Conservation (phyloP, 371 early-diverging fungal species). For the Zopfochytrium polystomum region DNA sequence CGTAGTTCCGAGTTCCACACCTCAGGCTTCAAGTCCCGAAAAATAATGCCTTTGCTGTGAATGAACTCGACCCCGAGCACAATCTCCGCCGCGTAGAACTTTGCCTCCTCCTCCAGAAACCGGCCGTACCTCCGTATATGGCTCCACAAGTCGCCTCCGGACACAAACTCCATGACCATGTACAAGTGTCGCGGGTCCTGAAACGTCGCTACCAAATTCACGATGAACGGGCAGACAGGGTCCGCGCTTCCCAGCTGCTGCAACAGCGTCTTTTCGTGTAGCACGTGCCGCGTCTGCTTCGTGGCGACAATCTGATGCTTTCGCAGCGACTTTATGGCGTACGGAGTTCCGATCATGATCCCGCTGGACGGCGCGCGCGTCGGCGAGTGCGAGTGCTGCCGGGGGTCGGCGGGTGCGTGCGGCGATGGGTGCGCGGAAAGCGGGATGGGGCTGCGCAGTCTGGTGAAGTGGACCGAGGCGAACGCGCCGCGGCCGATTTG, state of each 20-base stretch:
- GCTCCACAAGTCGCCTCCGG: conserved; percentile 63
- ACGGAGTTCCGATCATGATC: neutral
- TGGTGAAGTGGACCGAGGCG: conserved; percentile 29
- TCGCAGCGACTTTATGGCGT: conserved; percentile 91
- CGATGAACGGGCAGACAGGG: conserved; percentile 83
- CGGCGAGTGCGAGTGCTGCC: neutral
- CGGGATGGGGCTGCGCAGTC: too few relatives aligned
- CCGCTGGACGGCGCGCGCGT: too few relatives aligned
- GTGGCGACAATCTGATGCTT: conserved; percentile 86
- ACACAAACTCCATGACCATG: conserved; percentile 73
- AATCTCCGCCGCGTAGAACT: conserved; percentile 55
- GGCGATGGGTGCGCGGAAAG: too few relatives aligned
- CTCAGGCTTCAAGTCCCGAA: conserved; percentile 64
- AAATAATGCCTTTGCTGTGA: conserved; percentile 53
- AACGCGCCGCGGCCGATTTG: conserved; percentile 41
- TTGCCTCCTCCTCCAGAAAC: conserved; percentile 33
- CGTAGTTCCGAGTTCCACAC: too few relatives aligned
- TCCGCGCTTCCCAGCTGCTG: conserved; percentile 44
- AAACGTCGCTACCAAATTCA: conserved; percentile 51
- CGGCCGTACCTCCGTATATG: conserved; percentile 33
- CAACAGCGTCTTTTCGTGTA: conserved; percentile 89
- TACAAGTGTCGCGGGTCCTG: too few relatives aligned
- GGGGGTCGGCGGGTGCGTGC: too few relatives aligned
- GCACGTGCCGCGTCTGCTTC: conserved; percentile 92
- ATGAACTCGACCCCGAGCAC: conserved; percentile 54